A percentile compares a stretch with the other conserved stretches of the same genome.
phyloP scores from a whole-genome alignment of 2,329 filamentous ascomycete species.

The Trichoderma sp. region DNA sequence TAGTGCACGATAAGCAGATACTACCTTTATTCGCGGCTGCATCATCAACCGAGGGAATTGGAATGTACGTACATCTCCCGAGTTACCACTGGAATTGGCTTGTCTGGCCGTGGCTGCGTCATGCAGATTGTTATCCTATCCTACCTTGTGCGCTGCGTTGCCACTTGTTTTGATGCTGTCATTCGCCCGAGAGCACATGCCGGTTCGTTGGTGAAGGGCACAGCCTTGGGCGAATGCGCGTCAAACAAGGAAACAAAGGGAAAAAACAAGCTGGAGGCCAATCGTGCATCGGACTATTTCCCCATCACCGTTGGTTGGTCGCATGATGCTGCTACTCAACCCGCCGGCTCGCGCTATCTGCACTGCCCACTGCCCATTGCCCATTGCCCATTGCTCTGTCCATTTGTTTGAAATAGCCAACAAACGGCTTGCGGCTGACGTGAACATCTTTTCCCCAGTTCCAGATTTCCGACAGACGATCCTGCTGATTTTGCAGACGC shows the following conservation, averaged over 20 bases:
- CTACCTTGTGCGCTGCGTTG: background rate
- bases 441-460: background rate
- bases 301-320: background rate
- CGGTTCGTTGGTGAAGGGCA: conserved; percentile 6
- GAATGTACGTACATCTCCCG: conserved; percentile 6
- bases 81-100: background rate
- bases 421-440: conserved; percentile 16
- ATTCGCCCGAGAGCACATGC: conserved; percentile 3
- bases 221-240: conserved; percentile 17
- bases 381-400: background rate
- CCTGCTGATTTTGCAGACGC: background rate
- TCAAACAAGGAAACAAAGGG: background rate
- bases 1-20: background rate
- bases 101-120: background rate
- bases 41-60: conserved; percentile 7
- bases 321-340: conserved; percentile 4
- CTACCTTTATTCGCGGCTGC: background rate
- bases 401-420: conserved; percentile 10
- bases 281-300: conserved; percentile 1
- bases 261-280: background rate
- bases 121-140: background rate
- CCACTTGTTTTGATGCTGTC: background rate
- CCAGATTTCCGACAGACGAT: conserved; percentile 1
- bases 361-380: conserved; percentile 14
- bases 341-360: conserved; percentile 5